A percentile compares a stretch with the other conserved stretches of the same genome.
phyloP scores from a whole-genome alignment of 129 eudicot species.

The Dittrichia graveolens region DNA sequence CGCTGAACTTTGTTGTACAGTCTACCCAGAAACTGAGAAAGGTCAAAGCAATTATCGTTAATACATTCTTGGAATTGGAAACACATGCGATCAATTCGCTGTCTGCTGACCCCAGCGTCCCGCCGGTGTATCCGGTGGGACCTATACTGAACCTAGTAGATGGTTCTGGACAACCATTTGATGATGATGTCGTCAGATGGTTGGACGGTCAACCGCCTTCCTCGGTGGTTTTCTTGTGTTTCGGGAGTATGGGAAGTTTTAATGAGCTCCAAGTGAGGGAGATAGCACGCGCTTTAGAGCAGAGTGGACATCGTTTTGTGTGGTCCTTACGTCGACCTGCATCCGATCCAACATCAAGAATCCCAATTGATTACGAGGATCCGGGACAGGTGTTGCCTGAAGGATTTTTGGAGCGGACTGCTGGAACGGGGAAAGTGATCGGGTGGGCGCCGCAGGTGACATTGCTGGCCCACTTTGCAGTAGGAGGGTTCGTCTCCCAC shows the following conservation, averaged over 20 bases:
- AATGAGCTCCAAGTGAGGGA: constrained; percentile 50
- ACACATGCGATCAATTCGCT: constrained; percentile 26
- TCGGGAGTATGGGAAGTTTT: constrained; percentile 63
- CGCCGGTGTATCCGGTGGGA: constrained; percentile 40
- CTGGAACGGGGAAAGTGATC: constrained; percentile 46
- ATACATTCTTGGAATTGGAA: constrained; percentile 42
- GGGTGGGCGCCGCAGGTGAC: constrained; percentile 73
- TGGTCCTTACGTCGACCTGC: constrained; percentile 54
- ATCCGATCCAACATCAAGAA: not conserved
- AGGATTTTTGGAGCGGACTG: constrained; percentile 52
- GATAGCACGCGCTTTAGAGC: constrained; percentile 52
- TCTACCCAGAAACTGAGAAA: constrained; percentile 26
- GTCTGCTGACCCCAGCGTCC: constrained; percentile 13
- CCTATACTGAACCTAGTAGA: constrained; percentile 39
- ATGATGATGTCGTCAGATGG: constrained; percentile 29
- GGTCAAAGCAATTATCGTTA: constrained; percentile 37
- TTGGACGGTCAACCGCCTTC: constrained; percentile 41
- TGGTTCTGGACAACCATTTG: not conserved
- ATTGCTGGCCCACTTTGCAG: constrained; percentile 44
- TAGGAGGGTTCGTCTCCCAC: constrained; percentile 60
- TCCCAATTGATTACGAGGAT: constrained; percentile 32
- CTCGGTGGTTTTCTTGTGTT: constrained; percentile 55
- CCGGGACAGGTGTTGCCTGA: constrained; percentile 39
- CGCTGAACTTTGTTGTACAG: not conserved
- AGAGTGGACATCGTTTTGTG: constrained; percentile 42